These are phyloP conservation scores for Trichocladium antarcticum DNA, from an alignment of 495 filamentous ascomycete species.

Conservation along the genomic window DNA sequence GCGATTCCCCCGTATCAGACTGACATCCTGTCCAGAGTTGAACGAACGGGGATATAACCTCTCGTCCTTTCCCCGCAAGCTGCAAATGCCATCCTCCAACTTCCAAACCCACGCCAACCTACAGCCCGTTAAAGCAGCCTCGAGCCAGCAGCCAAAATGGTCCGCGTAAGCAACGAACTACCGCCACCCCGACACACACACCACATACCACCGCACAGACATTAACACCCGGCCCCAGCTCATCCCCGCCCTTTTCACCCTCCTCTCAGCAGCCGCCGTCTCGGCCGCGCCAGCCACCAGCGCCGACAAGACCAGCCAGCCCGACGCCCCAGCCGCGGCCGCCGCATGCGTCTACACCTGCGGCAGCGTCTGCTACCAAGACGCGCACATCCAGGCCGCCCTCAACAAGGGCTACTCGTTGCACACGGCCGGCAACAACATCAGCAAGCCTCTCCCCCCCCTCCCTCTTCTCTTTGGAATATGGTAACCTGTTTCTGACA, in stretches of 20 bases:
- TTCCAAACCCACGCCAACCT: too few relatives aligned
- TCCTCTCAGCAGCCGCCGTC: slow-evolving; percentile 21
- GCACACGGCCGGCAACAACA: slow-evolving; percentile 35
- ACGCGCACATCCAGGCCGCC: slow-evolving; percentile 38
- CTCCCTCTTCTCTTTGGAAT: not conserved
- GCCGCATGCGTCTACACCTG: slow-evolving; percentile 30
- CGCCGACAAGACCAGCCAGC: too few relatives aligned
- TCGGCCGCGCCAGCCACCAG: slow-evolving; percentile 27
- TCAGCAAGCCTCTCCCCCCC: slow-evolving; percentile 26
- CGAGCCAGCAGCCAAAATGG: slow-evolving; percentile 1
- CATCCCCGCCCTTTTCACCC: slow-evolving; percentile 23
- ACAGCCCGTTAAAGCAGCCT: too few relatives aligned
- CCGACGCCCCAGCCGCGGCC: slow-evolving; percentile 9
- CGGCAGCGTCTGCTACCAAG: slow-evolving; percentile 29
- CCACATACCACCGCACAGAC: not conserved
- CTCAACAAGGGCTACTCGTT: slow-evolving; percentile 40
- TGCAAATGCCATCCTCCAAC: too few relatives aligned
- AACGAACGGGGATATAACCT: too few relatives aligned
- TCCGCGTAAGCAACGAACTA: not conserved
- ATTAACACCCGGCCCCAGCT: slow-evolving; percentile 12
- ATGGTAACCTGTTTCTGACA: slow-evolving; percentile 2
- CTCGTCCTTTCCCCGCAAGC: too few relatives aligned
- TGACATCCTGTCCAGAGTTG: too few relatives aligned
- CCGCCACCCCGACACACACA: not conserved
- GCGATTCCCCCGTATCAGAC: not conserved